Evolutionary conservation across 1,284 basidiomycete species (phyloP), one percentile per base, ranked within the genome.

Genomic region (Meripilus lineatus): DNA sequence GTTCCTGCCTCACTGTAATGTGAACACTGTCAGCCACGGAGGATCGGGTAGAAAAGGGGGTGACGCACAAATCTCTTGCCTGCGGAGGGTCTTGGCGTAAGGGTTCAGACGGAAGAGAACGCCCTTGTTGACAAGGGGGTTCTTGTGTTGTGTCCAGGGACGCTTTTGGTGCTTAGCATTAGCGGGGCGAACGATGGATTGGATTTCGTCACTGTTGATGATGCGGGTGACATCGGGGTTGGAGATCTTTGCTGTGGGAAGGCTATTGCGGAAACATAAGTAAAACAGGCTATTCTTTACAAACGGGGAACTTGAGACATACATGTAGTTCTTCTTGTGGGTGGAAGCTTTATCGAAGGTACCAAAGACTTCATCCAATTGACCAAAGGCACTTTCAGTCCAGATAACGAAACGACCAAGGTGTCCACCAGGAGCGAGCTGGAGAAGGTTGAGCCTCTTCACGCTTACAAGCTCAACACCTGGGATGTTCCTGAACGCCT

Each of bases 141-240:
- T 98, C 89, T 98, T 98, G 89, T 94, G 94, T 77, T 98, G 95
- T 55, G 93, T 93, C 90, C 92, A 96, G 54, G 94, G 93, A 64
- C 93, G 87, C 69, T 90, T 93, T 71, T 87, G 86, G 51, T 73
- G 63, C 68, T 89, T 85, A 51, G 82, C 71, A 55, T 84, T 84
- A 51, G 89, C 86, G 45, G 90, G 87, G 63, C 94, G 91, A 58
- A 97, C 81, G 61, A 97, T 89, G 45, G 93, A 89, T 71, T 96
- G 93, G 65, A 96, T 93, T 74, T 95, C 93, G 54, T 89, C 84
- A 64, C 87, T 92, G 86, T 99, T 98, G 81, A 99, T 99, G 66
- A 99, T 76, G 58, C 95, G 89, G 57, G 95, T 96, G 53, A 99
- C 86, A 61, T 98, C 95, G 47, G 94, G 89, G 79, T 97, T 95